Evolutionary conservation across 352 stramenopile genomes (phyloP).

Genomic region (Phytophthora nicotianae): DNA sequence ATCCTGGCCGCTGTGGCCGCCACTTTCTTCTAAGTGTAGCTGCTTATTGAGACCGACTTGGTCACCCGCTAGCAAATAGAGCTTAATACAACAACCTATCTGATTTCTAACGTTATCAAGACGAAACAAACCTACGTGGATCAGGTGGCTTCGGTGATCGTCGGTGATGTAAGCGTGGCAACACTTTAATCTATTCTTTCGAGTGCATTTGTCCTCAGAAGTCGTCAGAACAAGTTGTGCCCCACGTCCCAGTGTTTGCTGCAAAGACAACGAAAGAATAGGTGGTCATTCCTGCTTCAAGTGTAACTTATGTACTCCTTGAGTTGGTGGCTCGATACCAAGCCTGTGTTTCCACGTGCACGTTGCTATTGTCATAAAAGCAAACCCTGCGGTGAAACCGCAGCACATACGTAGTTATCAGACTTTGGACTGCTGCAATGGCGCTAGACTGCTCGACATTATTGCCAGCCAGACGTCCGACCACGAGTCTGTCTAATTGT

Average conservation of each 20-base stretch:
- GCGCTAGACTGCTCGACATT: not conserved
- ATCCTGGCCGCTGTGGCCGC: slow-evolving; percentile 27
- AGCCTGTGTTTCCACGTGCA: not conserved
- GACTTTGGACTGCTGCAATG: not conserved
- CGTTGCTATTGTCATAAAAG: not conserved
- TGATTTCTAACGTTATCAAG: too few species aligned
- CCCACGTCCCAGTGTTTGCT: not conserved
- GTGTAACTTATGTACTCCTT: not conserved
- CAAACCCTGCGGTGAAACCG: not conserved
- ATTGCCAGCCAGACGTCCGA: not conserved
- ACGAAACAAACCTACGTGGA: too few species aligned
- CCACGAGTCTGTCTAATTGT: not conserved
- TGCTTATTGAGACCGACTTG: slow-evolving; percentile 2
- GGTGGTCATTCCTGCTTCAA: not conserved
- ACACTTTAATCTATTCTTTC: too few species aligned
- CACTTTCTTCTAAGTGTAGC: slow-evolving; percentile 37
- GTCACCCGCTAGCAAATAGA: not conserved
- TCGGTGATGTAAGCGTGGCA: too few species aligned
- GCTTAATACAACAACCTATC: not conserved
- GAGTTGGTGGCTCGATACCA: not conserved
- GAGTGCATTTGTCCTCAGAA: not conserved
- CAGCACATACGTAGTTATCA: not conserved
- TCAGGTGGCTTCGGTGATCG: not conserved
- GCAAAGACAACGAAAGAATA: slow-evolving; percentile 2
- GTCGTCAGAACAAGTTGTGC: not conserved